Base-by-base conservation (phyloP, 805 yeast species). In the Cyberlindnera samutprakarnensis region DNA sequence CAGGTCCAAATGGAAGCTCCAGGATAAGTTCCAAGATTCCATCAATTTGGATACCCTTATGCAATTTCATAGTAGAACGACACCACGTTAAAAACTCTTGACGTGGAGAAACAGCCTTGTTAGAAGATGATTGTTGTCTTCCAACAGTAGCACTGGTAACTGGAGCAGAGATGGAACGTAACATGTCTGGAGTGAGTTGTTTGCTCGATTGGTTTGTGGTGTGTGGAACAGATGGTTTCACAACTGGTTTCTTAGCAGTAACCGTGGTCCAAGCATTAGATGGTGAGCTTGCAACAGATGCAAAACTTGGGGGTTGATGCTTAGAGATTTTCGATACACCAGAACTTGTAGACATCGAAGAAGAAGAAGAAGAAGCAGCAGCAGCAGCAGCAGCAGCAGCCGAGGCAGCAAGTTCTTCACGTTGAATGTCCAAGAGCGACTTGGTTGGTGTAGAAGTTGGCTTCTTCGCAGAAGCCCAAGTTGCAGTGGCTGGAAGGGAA, bases 1-100 rank as follows among this genome's bases (percentile, higher is more conserved):
- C 95, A 7, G 67, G 46, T 24, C 77, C 72, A n/a, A 70, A 59
- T 22, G 96, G 96, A 40, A 90, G 69, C 39, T 86, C 78, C 40
- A 88, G 62, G 47, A 92, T 69, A 51, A 92, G 78, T 35, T 81
- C 78, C 30, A 90, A 63, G 25, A 92, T 75, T 52, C 83, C 95
- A 41, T 79, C 83, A 29, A 68, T 69, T 25, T 86, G 78, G 25
- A 88, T 87, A 13, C 84, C 78, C 8, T 78, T 70, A 51, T 84
- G 78, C 53, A 90, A 64, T 33, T 66, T 64, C 67, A 82, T 64
- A 41, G 78, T 73, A 4, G 72, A 53, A 46, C 84, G 72, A 39
- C 86, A 79, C 94, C 94, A 82, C 14, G 64, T 55, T 40, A 82
- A 56, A 39, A 82, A 79, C 37, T 78, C 84, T 51, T 76, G 75